A percentile compares a stretch with the other conserved stretches of the same genome.
Conservation (phyloP, 805 yeast species). For the Zygosaccharomyces siamensis region DNA sequence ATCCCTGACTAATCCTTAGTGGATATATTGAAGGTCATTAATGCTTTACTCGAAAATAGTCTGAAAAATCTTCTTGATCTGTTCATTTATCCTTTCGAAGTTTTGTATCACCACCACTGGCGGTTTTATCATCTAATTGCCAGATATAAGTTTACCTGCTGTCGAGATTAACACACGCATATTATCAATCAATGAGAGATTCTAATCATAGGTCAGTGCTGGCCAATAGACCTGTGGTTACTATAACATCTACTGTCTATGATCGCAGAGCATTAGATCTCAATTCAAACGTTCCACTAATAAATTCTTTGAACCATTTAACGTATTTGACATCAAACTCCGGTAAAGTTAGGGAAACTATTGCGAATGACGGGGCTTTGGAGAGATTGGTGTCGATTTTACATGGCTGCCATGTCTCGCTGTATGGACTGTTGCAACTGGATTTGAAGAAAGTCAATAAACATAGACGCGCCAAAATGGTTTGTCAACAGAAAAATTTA, state of each 20-base stretch:
- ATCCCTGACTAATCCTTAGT: background rate
- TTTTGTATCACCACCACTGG: too few species aligned
- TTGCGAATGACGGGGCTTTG: slow-evolving; percentile 85
- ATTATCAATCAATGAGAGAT: slow-evolving; percentile 61
- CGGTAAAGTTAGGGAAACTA: slow-evolving; percentile 84
- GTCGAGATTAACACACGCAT: background rate
- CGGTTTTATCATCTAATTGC: background rate
- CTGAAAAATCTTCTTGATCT: background rate
- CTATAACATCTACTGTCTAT: slow-evolving; percentile 81
- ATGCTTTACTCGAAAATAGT: background rate
- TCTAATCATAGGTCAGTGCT: slow-evolving; percentile 76
- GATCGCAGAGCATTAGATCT: slow-evolving; percentile 91
- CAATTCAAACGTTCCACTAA: slow-evolving; percentile 82
- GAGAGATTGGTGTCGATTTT: slow-evolving; percentile 82
- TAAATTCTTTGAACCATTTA: slow-evolving; percentile 84
- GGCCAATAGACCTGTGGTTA: slow-evolving; percentile 85
- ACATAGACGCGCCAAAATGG: slow-evolving; percentile 20
- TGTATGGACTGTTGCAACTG: slow-evolving; percentile 19
- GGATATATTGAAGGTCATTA: background rate
- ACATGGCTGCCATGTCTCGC: slow-evolving; percentile 60
- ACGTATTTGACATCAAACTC: slow-evolving; percentile 83
- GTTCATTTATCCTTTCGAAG: too few species aligned
- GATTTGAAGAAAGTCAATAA: slow-evolving; percentile 18
- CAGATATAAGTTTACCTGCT: background rate
- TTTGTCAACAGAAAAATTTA: slow-evolving; percentile 33